Base-by-base conservation (phyloP, 495 filamentous ascomycete species). In the Lichenothelia convexa region DNA sequence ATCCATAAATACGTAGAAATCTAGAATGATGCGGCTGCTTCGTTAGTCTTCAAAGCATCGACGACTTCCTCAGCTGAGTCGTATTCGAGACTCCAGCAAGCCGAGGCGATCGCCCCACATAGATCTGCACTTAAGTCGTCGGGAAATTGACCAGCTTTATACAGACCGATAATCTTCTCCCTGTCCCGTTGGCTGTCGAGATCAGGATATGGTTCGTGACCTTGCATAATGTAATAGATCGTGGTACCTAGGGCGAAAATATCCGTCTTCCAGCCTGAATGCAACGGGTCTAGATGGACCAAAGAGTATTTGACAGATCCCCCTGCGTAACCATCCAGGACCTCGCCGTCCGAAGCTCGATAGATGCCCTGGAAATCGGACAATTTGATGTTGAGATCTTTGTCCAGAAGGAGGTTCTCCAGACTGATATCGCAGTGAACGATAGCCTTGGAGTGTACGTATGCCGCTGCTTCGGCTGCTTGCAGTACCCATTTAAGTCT, bases 221-320 rank as follows among this genome's bases (percentile, higher is more conserved):
- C 38, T 4, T 21, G n/a, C 40, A 42, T 38, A 8, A 42, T 42
- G 13, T 17, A n/a, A 30, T 39, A 42, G 17, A 42, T 42, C 3
- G 40, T 23, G n/a, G 35, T 30, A 11, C 34, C 40, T 11, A 42
- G 26, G 11, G 40, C 40, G 21, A 42, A 42, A 19, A 42, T 3
- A 30, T 42, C 34, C 12, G 40, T 29, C 26, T 38, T 26, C 22
- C 12, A 13, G 17, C 13, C 17, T 18, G 40, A 15, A 13, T 21
- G 34, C 18, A 21, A 4, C 7, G 22, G 21, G 18, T 32, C 23
- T 15, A 19, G 30, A 2, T 30, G 27, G 6, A 30, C 29, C 11
- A 40, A 26, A 23, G 11, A 40, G 23, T 35, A 40, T 21, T 26
- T 21, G 6, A 36, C 20, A 15, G 21, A 19, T 21, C 34, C 38